Evolutionary conservation across 208 protist species (phyloP).

Genomic region (Trypanosoma congolense): DNA sequence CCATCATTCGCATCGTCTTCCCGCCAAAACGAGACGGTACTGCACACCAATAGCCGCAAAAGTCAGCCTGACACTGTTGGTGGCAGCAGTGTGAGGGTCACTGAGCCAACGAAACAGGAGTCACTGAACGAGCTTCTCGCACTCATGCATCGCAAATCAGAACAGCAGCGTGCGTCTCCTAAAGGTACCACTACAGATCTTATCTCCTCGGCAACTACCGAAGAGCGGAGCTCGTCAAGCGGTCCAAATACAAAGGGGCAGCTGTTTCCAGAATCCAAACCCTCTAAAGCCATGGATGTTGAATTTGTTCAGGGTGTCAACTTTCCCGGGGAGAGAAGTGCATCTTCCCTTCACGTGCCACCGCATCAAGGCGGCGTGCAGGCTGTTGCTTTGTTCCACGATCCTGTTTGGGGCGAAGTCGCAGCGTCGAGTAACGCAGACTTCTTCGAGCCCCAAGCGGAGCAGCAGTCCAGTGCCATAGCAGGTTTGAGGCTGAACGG

Average conservation of each 20-base stretch:
- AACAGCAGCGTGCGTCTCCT: slow-evolving; percentile 3
- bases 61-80: neutral
- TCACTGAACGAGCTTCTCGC: slow-evolving; percentile 32
- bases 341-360: slow-evolving; percentile 11
- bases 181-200: neutral
- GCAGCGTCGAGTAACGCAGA: slow-evolving; percentile 15
- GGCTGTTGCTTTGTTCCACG: slow-evolving; percentile 67
- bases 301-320: slow-evolving; percentile 71
- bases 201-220: neutral
- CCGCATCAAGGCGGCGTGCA: slow-evolving; percentile 7
- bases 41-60: slow-evolving; percentile 3
- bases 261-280: slow-evolving; percentile 18
- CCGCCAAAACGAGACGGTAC: slow-evolving; percentile 2
- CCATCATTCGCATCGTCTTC: neutral
- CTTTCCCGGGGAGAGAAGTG: slow-evolving; percentile 43
- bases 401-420: slow-evolving; percentile 60
- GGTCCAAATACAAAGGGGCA: slow-evolving; percentile 6
- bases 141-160: slow-evolving; percentile 25
- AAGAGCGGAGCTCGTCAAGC: neutral
- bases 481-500: slow-evolving; percentile 3
- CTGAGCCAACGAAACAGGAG: slow-evolving; percentile 6
- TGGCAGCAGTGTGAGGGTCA: slow-evolving; percentile 3
- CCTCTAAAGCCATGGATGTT: slow-evolving; percentile 25
- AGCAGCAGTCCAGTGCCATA: slow-evolving; percentile 3
- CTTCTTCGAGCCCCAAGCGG: slow-evolving; percentile 12